Evolutionary conservation across 495 filamentous ascomycete species (phyloP), one percentile per base, ranked within the genome.

Genomic region (Hypoxylon subgilvum): DNA sequence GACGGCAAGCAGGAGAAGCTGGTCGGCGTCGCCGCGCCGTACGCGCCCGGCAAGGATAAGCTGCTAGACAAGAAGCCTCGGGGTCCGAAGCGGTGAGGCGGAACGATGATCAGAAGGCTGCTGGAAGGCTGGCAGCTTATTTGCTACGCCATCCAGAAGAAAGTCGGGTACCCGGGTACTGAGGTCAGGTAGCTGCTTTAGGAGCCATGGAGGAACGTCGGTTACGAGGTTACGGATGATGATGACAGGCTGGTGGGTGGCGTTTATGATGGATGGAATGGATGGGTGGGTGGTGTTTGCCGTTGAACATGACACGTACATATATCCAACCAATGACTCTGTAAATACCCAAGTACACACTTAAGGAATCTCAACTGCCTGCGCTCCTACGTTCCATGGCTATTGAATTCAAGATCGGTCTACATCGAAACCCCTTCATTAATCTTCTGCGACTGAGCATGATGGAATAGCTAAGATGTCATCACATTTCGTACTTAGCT

Each of bases 21-120:
- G 39, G 57, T 70, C 0, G 85, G 87, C 51, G 53, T 94, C 23
- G 88, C 88, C 0, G 87, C 87, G 28, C 88, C 91, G 18, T 96
- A 92, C 72, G 77, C 81, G 30, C 90, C 89, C 2, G 78, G 85
- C 34, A 78, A 76, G 40, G 90, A 92, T 67, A 83, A 79, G 54
- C 57, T 90, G 54, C 57, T 90, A 25, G 82, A 88, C 10, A 80
- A 67, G 50, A 82, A 82, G 56, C 30, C 68, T 4, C 75, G 72
- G 48, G 67, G 66, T 6, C 39, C 57, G 19, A 77, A 63, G 51
- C 57, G 68, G 5, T 76, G 66, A 74, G n/a, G n/a, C n/a, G n/a
- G n/a, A n/a, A n/a, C n/a, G n/a, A n/a, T n/a, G n/a, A n/a, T n/a
- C n/a, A n/a, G n/a, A n/a, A n/a, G n/a, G n/a, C n/a, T n/a, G n/a